These are phyloP conservation scores for Avena eriantha DNA, from an alignment of 176 grass and related monocot species.

Conservation along the genomic window DNA sequence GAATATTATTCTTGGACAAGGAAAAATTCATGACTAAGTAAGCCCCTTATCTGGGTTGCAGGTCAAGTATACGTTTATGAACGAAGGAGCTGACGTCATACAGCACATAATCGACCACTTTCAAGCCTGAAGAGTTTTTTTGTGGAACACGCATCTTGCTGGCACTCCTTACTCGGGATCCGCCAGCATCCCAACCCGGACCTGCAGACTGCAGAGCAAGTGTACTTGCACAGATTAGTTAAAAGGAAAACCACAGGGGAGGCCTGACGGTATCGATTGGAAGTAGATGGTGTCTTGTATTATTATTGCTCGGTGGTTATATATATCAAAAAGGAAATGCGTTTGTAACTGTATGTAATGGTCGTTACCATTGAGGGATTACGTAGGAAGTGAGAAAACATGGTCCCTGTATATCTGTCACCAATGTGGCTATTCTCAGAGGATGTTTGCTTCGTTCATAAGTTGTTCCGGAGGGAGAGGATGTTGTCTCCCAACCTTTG, in stretches of 20 bases:
- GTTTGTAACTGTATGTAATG: neutral
- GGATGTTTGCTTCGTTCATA: too few relatives aligned
- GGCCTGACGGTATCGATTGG: neutral
- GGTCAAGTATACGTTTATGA: slow-evolving; percentile 78
- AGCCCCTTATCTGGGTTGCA: slow-evolving; percentile 2
- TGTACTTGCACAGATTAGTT: neutral
- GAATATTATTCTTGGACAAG: neutral
- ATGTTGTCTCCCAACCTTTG: too few relatives aligned
- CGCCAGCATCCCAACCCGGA: neutral
- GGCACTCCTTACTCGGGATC: neutral
- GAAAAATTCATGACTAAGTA: too few relatives aligned
- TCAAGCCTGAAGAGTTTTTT: slow-evolving; percentile 40
- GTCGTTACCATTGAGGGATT: neutral
- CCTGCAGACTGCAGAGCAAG: neutral
- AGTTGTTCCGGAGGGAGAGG: too few relatives aligned
- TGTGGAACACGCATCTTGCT: neutral
- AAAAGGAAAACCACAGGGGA: neutral
- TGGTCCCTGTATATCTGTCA: neutral
- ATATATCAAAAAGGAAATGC: neutral
- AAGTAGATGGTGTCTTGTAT: neutral
- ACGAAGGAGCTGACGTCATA: slow-evolving; percentile 76
- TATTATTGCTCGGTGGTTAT: neutral
- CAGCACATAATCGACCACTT: slow-evolving; percentile 82
- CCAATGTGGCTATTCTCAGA: too few relatives aligned
- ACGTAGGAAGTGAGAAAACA: neutral